These are phyloP conservation scores for Penicillium canariense DNA, from an alignment of 495 filamentous ascomycete species.

Conservation along the genomic window DNA sequence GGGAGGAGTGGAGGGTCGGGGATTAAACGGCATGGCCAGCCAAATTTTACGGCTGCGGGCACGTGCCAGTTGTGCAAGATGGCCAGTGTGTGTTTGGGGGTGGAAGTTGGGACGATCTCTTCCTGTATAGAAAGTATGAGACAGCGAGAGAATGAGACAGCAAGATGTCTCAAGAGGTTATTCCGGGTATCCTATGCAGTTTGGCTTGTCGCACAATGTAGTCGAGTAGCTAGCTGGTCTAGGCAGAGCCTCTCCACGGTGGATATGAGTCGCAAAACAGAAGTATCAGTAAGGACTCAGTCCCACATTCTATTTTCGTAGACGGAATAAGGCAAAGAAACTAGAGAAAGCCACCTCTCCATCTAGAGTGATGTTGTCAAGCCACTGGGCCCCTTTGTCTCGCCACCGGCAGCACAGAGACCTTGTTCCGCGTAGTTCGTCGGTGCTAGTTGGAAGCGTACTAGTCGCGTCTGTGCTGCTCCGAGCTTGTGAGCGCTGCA, in stretches of 20 bases:
- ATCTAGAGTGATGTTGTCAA: background rate
- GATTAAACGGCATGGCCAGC: background rate
- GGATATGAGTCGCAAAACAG: background rate
- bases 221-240: background rate
- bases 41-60: slow-evolving; percentile 29
- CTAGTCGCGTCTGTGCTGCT: background rate
- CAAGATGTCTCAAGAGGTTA: background rate
- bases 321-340: background rate
- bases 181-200: background rate
- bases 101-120: background rate
- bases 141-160: no score
- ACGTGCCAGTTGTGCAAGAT: slow-evolving; percentile 17
- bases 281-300: background rate
- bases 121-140: no score
- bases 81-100: background rate
- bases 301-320: background rate
- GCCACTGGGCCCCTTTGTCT: background rate
- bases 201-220: background rate
- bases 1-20: background rate
- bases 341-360: background rate
- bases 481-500: background rate
- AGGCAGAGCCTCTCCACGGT: background rate
- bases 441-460: background rate
- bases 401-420: background rate
- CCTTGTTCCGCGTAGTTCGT: background rate